Percentiles rank a stretch among this genome's conserved stretches.
Evolutionary conservation across 2,329 filamentous ascomycete species (phyloP).

Genomic region (Simplicillium sp.): DNA sequence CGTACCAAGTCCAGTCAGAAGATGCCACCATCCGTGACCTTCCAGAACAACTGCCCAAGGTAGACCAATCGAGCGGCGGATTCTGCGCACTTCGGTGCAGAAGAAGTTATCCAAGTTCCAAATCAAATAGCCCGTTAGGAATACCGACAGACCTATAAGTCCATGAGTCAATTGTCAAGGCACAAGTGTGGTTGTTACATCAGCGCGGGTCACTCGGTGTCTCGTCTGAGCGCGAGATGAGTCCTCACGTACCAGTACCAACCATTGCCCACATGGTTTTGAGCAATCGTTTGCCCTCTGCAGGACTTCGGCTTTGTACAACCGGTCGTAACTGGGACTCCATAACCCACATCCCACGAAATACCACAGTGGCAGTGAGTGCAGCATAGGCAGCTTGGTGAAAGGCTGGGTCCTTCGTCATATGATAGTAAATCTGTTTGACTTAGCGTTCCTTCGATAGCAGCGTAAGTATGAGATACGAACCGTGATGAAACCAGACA

Average conservation of each 20-base stretch:
- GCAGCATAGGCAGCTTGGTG: conserved; percentile 73
- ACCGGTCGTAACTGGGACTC: conserved; percentile 35
- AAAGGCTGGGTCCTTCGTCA: conserved; percentile 72
- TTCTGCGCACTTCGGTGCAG: conserved; percentile 54
- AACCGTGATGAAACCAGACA: conserved; percentile 63
- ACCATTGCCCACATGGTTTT: conserved; percentile 72
- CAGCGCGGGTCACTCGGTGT: too few relatives aligned
- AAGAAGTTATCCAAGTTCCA: conserved; percentile 77
- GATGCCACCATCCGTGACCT: conserved; percentile 54
- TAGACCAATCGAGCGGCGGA: conserved; percentile 59
- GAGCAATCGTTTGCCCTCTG: conserved; percentile 36
- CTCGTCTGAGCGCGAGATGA: too few relatives aligned
- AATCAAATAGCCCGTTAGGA: conserved; percentile 64
- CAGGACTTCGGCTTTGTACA: conserved; percentile 32
- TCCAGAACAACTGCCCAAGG: conserved; percentile 70
- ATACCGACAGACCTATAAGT: conserved; percentile 42
- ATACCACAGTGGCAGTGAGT: conserved; percentile 60
- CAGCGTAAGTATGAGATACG: too few relatives aligned
- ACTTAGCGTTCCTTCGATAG: conserved; percentile 1
- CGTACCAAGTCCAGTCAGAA: conserved; percentile 67
- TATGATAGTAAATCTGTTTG: conserved; percentile 52
- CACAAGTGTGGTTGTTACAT: too few relatives aligned
- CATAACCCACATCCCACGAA: conserved; percentile 72
- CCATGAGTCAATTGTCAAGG: too few relatives aligned
- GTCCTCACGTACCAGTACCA: conserved; percentile 29